These are phyloP conservation scores for Spathaspora sp. DNA, from an alignment of 1,139 yeast species.

Conservation along the genomic window DNA sequence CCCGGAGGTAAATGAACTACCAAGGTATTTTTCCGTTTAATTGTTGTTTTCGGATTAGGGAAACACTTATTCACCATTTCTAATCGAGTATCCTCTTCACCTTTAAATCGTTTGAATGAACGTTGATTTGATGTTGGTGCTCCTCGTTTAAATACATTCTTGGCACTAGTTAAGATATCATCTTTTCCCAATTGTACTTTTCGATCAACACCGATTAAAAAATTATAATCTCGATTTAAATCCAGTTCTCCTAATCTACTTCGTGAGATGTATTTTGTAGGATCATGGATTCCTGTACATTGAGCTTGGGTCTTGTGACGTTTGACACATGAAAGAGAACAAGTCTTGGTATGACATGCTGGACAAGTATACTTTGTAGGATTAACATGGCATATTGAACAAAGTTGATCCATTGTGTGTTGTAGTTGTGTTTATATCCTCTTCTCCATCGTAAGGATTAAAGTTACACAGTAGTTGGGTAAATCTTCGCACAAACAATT, in stretches of 20 bases:
- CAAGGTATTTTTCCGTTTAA: slow-evolving; percentile 39
- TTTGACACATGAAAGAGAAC: slow-evolving; percentile 71
- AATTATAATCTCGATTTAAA: slow-evolving; percentile 83
- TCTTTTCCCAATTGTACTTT: slow-evolving; percentile 49
- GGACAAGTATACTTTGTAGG: slow-evolving; percentile 79
- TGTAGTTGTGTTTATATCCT: neutral
- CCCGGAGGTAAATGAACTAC: slow-evolving; percentile 62
- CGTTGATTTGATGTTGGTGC: slow-evolving; percentile 8
- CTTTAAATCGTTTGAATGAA: slow-evolving; percentile 27
- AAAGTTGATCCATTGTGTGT: slow-evolving; percentile 16
- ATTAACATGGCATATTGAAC: slow-evolving; percentile 51
- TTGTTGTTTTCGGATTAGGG: slow-evolving; percentile 25
- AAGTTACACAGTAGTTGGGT: neutral
- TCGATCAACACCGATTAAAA: slow-evolving; percentile 62
- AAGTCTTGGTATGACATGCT: slow-evolving; percentile 65
- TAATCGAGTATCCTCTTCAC: slow-evolving; percentile 23
- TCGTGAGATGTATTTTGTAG: slow-evolving; percentile 54
- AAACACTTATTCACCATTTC: slow-evolving; percentile 22
- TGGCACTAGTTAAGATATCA: slow-evolving; percentile 43
- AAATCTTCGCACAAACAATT: slow-evolving; percentile 1
- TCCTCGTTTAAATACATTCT: slow-evolving; percentile 35
- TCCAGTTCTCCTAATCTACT: slow-evolving; percentile 31
- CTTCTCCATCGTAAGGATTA: neutral
- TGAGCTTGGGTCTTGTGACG: slow-evolving; percentile 60
- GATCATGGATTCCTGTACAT: slow-evolving; percentile 71